phyloP scores from a whole-genome alignment of 768 basidiomycete species.

The Rossbeevera mucosa region DNA sequence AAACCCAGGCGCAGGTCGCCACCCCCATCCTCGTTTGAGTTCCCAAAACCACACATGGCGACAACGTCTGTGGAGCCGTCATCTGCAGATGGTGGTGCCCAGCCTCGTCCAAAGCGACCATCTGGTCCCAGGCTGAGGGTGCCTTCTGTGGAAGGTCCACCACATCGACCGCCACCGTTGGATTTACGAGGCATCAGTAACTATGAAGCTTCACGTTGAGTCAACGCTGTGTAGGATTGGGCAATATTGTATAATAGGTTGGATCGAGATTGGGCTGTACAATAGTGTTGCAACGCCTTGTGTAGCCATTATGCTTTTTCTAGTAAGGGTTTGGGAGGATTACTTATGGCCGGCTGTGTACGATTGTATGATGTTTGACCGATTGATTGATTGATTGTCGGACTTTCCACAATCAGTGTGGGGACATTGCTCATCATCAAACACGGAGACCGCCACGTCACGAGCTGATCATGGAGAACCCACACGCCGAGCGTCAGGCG shows the following conservation, averaged over 20 bases:
- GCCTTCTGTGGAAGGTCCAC: constrained; percentile 18
- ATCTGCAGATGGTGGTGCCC: background rate
- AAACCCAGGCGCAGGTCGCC: constrained; percentile 8
- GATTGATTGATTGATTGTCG: constrained; percentile 1
- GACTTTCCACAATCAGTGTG: background rate
- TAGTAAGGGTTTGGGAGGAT: constrained; percentile 20
- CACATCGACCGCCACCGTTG: constrained; percentile 15
- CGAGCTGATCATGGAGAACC: constrained; percentile 73
- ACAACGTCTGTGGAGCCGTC: constrained; percentile 7
- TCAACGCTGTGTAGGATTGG: background rate
- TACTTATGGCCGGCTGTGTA: background rate
- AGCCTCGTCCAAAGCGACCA: constrained; percentile 28
- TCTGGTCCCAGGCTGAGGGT: constrained; percentile 28
- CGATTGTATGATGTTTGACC: background rate
- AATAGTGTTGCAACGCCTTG: constrained; percentile 12
- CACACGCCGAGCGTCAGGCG: constrained; percentile 89
- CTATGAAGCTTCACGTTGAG: background rate
- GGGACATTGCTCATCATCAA: background rate
- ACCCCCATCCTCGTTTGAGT: constrained; percentile 21
- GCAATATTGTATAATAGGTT: background rate
- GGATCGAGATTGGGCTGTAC: background rate
- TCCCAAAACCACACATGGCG: constrained; percentile 12
- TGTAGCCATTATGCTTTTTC: background rate
- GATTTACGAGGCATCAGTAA: constrained; percentile 17
- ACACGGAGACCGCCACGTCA: constrained; percentile 3